Conservation (phyloP, 352 stramenopile genomes). For the Phytophthora pisi region DNA sequence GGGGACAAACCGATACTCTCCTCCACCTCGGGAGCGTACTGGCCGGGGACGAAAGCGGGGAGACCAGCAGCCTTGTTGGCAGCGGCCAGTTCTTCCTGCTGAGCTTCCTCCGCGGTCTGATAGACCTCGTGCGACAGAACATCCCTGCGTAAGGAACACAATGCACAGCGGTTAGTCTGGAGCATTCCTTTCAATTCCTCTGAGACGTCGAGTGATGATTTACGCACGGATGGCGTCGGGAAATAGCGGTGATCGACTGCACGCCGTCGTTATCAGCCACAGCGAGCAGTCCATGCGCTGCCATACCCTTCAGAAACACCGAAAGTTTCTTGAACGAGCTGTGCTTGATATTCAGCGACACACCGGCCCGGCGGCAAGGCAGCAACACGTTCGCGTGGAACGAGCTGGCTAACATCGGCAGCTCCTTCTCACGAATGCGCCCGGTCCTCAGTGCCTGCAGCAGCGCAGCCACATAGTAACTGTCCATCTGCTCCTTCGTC, state of each 20-base stretch:
- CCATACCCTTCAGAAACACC: conserved; percentile 74
- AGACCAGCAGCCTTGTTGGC: conserved; percentile 45
- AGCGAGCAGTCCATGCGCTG: conserved; percentile 49
- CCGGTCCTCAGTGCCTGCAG: conserved; percentile 65
- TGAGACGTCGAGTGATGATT: background rate
- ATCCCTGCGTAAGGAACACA: conserved; percentile 41
- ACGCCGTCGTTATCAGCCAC: conserved; percentile 78
- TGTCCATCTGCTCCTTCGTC: conserved; percentile 77
- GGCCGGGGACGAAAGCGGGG: conserved; percentile 57
- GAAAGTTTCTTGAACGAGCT: conserved; percentile 87
- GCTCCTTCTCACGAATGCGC: conserved; percentile 70
- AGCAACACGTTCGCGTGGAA: conserved; percentile 78
- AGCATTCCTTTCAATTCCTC: background rate
- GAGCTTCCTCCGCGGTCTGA: conserved; percentile 58
- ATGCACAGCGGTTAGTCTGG: background rate
- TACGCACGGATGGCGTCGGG: conserved; percentile 73
- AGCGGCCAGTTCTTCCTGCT: conserved; percentile 49
- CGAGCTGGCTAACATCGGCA: conserved; percentile 80
- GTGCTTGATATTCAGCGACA: conserved; percentile 76
- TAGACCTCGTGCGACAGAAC: conserved; percentile 62
- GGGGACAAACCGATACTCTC: conserved; percentile 66
- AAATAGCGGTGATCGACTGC: conserved; percentile 76
- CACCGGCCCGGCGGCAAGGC: conserved; percentile 56
- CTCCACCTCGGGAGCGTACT: conserved; percentile 69
- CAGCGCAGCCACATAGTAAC: conserved; percentile 62